Conservation (phyloP, 805 yeast species). For the Cyberlindnera bimundalis region DNA sequence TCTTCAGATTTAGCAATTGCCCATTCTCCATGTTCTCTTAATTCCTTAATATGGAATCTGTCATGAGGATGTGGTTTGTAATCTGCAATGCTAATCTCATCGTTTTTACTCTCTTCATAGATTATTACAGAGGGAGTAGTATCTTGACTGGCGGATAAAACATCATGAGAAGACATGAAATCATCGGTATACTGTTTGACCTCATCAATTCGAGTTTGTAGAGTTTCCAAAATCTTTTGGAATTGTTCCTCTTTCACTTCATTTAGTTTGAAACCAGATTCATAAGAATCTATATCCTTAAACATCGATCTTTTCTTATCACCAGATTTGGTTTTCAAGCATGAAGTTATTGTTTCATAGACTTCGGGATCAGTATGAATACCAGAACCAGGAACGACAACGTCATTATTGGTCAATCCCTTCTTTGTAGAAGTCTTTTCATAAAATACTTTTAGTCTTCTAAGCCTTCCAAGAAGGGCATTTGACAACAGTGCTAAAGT, state of each 20-base stretch:
- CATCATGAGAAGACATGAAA: neutral
- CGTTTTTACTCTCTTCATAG: neutral
- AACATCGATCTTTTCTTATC: neutral
- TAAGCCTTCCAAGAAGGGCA: conserved; percentile 1
- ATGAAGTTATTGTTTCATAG: neutral
- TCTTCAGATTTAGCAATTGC: conserved; percentile 3
- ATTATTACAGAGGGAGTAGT: neutral
- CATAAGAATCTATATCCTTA: neutral
- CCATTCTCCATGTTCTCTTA: neutral
- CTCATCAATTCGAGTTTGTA: conserved; percentile 1
- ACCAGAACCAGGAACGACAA: neutral
- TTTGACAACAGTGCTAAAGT: conserved; percentile 3
- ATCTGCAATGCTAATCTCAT: neutral
- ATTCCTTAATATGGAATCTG: conserved; percentile 3
- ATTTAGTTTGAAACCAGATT: neutral
- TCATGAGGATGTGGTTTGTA: conserved; percentile 3
- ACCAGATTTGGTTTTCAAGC: neutral
- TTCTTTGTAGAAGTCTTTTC: neutral
- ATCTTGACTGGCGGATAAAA: neutral
- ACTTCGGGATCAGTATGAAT: neutral
- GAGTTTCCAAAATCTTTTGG: neutral
- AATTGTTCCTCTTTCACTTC: conserved; percentile 3
- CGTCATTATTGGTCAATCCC: neutral
- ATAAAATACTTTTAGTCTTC: neutral
- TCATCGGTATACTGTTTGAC: conserved; percentile 1